Evolutionary conservation across 352 stramenopile genomes (phyloP), one percentile per base, ranked within the genome.

Genomic region (Globisporangium mamillatum): DNA sequence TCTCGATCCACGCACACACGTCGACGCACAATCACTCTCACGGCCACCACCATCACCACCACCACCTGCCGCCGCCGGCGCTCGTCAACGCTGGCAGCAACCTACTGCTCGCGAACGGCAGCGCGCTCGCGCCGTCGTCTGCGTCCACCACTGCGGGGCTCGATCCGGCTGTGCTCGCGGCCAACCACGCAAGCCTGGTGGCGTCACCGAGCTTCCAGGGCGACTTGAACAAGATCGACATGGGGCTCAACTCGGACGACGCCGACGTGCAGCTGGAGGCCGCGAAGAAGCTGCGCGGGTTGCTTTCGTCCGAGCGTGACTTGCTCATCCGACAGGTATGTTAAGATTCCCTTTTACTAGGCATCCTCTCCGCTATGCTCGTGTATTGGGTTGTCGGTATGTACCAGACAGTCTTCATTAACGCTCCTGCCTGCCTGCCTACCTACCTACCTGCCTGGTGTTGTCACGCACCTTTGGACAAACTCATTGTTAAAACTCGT

Each of bases 241-340:
- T 84, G 1, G 86, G 86, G 18, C 69, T 95, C 41, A 91, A 90
- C 69, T 95, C 86, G 53, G 84, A 95, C 62, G 83, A 95, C 60
- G 82, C 86, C 0, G 84, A 92, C 60, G 81, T 94, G 58, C 88
- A 95, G 71, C 74, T 94, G 10, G 86, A 93, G 70, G 88, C 88
- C 8, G 87, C 88, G 53, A 95, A 95, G 76, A 95, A 95, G 73
- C 75, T 95, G 54, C 88, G 88, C n/a, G 82, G 91, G 54, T 63
- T 95, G 66, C 78, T 95, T 20, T 94, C 86, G 32, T 93, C 84
- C 16, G 88, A 95, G 64, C 83, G 88, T 34, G 88, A 95, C 74
- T 69, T 94, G 48, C 73, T 95, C 20, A 95, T 95, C 75, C 86
- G 87, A 60, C 86, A 95, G 83, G 88, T 95, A 66, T 50, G 54